Conservation (phyloP, 768 basidiomycete species). For the Phanerochaete sordida region DNA sequence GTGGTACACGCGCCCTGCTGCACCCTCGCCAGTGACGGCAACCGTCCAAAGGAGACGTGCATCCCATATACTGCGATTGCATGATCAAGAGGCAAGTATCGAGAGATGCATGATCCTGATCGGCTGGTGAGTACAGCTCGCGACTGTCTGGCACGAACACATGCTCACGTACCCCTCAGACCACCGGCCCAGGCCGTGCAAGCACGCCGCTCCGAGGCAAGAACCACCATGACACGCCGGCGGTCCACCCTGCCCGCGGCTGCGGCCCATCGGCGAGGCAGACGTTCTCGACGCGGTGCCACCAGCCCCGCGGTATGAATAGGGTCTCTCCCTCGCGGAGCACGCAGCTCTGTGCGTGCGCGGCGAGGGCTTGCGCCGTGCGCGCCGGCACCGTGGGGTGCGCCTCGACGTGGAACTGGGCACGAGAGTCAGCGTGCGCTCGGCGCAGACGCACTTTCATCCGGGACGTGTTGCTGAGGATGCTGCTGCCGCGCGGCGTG, state of each 20-base stretch:
- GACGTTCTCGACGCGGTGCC: conserved; percentile 26
- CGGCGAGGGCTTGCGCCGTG: conserved; percentile 9
- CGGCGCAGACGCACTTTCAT: conserved; percentile 11
- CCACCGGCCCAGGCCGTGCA: not conserved
- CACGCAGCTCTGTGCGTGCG: conserved; percentile 16
- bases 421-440: not conserved
- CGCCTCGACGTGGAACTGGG: not conserved
- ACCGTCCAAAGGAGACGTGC: not conserved
- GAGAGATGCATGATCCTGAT: not conserved
- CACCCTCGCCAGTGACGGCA: not conserved
- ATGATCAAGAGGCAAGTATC: not conserved
- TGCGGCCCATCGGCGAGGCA: not conserved
- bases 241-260: conserved; percentile 16
- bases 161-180: not conserved
- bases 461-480: conserved; percentile 11
- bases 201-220: conserved; percentile 4
- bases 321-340: conserved; percentile 22
- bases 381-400: not conserved
- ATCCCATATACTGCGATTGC: not conserved
- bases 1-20: no score
- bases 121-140: not conserved
- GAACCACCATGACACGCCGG: conserved; percentile 26
- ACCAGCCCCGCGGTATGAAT: conserved; percentile 23
- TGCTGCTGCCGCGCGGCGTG: conserved; percentile 7
- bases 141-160: not conserved